Evolutionary conservation across 192 early-diverging fungal species (phyloP), one percentile per base, ranked within the genome.

Genomic region (Rhizophagus clarus): DNA sequence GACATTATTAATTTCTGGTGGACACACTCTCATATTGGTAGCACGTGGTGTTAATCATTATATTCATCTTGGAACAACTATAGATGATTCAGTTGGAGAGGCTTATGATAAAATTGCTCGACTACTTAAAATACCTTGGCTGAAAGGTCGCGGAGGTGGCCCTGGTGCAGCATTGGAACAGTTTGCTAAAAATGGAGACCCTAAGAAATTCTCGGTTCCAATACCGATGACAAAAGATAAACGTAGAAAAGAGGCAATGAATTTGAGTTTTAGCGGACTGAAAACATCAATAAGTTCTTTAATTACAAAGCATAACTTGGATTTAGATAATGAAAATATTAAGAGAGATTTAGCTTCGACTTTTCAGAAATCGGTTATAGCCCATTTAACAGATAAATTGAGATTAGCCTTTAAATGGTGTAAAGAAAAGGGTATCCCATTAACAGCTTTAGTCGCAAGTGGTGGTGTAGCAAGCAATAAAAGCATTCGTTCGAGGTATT

Each of bases 401-500:
- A 79, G 81, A 14, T 83, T 91, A 80, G 92, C 89, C 2, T 80
- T 94, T 22, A 47, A 63, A 22, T 79, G 85, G 6, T 89, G 87
- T 20, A 61, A 73, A 1, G 81, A 81, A 8, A 32, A 85, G 32
- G 81, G 79, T 10, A 79, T 84, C 5, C 60, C 74, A 0, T 78
- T 90, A 20, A 84, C 88, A 22, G 83, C 87, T 49, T 75, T 95
- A 45, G 92, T 95, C 11, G 91, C 86, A 29, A 94, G 93, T 83
- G 94, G 94, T 56, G 94, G 94, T 8, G 94, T 94, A 8, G 94
- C 92, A n/a, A 89, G 94, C 79, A 95, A 94, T 82, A 81, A 84
- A 17, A 82, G 84, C 1, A 84, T 95, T 69, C 87, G 94, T 29
- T 67, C 26, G 10, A 83, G 42, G 76, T 78, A 47, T n/a, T n/a